phyloP scores from a whole-genome alignment of 805 yeast species.

The Nakazawaea pomicola region DNA sequence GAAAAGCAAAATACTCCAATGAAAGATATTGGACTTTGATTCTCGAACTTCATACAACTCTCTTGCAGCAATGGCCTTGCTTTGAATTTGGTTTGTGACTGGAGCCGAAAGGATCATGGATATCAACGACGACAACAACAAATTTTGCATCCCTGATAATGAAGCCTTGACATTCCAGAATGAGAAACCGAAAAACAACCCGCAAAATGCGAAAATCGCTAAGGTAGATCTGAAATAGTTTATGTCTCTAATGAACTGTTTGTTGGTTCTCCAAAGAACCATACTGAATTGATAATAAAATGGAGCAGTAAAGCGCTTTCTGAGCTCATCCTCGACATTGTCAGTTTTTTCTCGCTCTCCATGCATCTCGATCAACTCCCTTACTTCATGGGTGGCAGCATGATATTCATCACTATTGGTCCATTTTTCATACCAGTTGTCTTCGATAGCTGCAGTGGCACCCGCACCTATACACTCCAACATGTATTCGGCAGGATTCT shows the following conservation, averaged over 20 bases:
- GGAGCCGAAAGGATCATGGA: conserved; percentile 52
- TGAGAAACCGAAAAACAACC: conserved; percentile 48
- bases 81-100: conserved; percentile 59
- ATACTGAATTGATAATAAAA: conserved; percentile 27
- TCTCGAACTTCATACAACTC: conserved; percentile 69
- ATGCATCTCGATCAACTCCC: background rate
- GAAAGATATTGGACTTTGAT: conserved; percentile 65
- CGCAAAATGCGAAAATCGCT: conserved; percentile 35
- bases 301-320: conserved; percentile 25
- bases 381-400: conserved; percentile 12
- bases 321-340: background rate
- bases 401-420: conserved; percentile 20
- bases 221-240: conserved; percentile 44
- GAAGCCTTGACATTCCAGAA: conserved; percentile 54
- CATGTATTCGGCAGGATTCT: conserved; percentile 76
- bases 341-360: background rate
- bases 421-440: conserved; percentile 69
- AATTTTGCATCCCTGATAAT: conserved; percentile 51
- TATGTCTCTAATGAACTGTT: conserved; percentile 44
- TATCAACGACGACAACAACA: conserved; percentile 56
- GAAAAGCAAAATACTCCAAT: conserved; percentile 57
- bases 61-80: conserved; percentile 50
- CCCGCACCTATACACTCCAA: conserved; percentile 76
- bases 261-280: conserved; percentile 33
- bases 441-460: conserved; percentile 56